Percentiles rank a stretch among this genome's conserved stretches.
These are phyloP conservation scores for Acacia melanoxylon DNA, from an alignment of 306 rosid genomes.

Conservation along the genomic window DNA sequence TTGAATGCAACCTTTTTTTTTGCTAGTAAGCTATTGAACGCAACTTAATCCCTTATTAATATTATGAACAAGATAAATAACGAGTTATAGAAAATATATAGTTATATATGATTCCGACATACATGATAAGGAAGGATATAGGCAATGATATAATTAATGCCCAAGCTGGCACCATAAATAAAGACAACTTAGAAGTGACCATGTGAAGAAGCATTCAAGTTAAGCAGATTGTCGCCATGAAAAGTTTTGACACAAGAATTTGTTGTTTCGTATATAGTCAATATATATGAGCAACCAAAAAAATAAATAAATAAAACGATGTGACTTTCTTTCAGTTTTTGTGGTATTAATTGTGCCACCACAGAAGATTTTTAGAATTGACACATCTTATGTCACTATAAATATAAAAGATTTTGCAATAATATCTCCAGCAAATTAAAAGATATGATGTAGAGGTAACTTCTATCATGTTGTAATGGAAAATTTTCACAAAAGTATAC, in stretches of 20 bases:
- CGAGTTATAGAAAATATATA: too few relatives aligned
- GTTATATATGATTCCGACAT: too few relatives aligned
- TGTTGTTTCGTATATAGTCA: neutral
- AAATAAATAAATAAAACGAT: neutral
- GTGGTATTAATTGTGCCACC: neutral
- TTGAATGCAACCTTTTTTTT: too few relatives aligned
- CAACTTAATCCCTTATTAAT: too few relatives aligned
- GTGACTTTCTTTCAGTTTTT: neutral
- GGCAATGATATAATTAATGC: neutral
- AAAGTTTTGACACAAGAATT: neutral
- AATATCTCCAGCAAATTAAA: neutral
- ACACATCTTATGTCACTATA: neutral
- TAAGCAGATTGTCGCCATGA: neutral
- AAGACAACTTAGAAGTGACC: neutral
- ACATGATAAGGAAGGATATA: neutral
- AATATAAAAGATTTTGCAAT: neutral
- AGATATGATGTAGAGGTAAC: neutral
- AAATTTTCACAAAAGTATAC: neutral
- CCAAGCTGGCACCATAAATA: neutral
- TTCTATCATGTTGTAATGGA: neutral
- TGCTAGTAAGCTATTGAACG: too few relatives aligned
- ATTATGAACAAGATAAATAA: too few relatives aligned
- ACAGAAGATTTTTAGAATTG: neutral
- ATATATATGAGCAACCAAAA: neutral
- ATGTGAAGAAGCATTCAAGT: neutral